These are phyloP conservation scores for Cladosporium sphaerospermum DNA, from an alignment of 2,329 filamentous ascomycete species.

Conservation along the genomic window DNA sequence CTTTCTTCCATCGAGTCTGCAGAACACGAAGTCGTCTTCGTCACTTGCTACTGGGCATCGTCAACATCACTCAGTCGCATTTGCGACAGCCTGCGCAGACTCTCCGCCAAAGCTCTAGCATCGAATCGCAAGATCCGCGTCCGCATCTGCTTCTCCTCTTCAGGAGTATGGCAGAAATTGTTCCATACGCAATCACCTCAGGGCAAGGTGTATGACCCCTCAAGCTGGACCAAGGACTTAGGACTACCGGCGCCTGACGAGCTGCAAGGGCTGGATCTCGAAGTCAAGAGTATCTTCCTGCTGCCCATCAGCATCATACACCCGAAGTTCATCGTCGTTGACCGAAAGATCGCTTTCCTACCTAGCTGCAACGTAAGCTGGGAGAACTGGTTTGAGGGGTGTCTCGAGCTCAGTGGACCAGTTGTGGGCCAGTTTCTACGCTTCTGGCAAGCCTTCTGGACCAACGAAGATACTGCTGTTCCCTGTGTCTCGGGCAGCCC, in stretches of 20 bases:
- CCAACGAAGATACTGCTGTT: constrained; percentile 20
- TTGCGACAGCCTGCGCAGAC: constrained; percentile 49
- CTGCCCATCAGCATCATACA: constrained; percentile 81
- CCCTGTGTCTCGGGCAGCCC: neutral
- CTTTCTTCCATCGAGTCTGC: constrained; percentile 57
- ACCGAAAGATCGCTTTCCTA: constrained; percentile 59
- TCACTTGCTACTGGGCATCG: constrained; percentile 76
- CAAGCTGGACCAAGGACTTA: constrained; percentile 54
- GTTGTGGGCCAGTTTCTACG: constrained; percentile 55
- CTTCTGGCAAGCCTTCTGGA: constrained; percentile 69
- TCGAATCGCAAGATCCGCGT: constrained; percentile 47
- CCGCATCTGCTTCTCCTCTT: constrained; percentile 70
- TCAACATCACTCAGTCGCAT: constrained; percentile 58
- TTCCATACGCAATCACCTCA: constrained; percentile 59
- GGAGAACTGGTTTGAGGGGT: constrained; percentile 83
- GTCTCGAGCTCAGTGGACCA: constrained; percentile 58
- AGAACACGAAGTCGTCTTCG: constrained; percentile 61
- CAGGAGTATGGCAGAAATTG: constrained; percentile 66
- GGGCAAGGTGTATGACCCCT: constrained; percentile 56
- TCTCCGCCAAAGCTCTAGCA: constrained; percentile 47
- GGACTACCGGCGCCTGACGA: constrained; percentile 55
- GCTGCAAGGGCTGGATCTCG: constrained; percentile 57
- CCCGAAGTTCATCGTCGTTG: constrained; percentile 73
- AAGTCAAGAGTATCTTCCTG: constrained; percentile 72
- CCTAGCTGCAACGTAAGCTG: constrained; percentile 81